Evolutionary conservation across 192 early-diverging fungal genomes (phyloP).

Genomic region (Coemansia biformis): DNA sequence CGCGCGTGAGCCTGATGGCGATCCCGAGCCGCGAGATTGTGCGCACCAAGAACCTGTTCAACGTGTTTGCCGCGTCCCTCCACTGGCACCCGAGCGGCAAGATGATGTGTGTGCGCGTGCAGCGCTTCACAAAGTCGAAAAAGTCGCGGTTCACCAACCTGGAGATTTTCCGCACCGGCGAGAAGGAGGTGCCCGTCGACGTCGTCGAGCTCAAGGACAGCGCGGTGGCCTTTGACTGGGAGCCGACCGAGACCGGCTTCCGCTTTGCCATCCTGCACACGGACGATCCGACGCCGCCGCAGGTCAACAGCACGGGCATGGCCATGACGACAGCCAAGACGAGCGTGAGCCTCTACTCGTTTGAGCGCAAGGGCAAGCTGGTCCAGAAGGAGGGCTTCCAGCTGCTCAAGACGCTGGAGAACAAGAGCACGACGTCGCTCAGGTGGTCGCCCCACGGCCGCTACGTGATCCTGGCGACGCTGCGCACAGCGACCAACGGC

Average conservation of each 20-base stretch:
- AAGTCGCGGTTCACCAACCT: conserved; percentile 83
- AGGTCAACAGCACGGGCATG: conserved; percentile 50
- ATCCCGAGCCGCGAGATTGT: conserved; percentile 81
- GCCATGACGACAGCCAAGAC: conserved; percentile 55
- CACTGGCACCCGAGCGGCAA: conserved; percentile 89
- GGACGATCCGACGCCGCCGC: conserved; percentile 59
- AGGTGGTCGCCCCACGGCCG: conserved; percentile 97
- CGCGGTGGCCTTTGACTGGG: conserved; percentile 90
- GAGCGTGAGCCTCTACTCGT: conserved; percentile 77
- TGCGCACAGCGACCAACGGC: conserved; percentile 66
- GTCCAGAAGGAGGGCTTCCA: conserved; percentile 63
- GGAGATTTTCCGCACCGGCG: conserved; percentile 89
- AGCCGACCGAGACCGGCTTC: conserved; percentile 70
- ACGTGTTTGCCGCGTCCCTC: conserved; percentile 80
- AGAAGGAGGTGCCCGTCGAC: conserved; percentile 95
- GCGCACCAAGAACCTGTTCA: conserved; percentile 97
- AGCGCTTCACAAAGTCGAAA: conserved; percentile 86
- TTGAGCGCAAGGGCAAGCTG: conserved; percentile 68
- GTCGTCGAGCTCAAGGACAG: conserved; percentile 84
- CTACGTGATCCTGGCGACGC: conserved; percentile 79
- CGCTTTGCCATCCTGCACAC: conserved; percentile 88
- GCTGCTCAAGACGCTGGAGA: conserved; percentile 76
- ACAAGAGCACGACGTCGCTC: conserved; percentile 76
- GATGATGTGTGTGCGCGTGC: conserved; percentile 88
- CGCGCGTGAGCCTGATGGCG: conserved; percentile 84